Percentiles rank a stretch among this genome's conserved stretches.
Conservation (phyloP, 2,329 filamentous ascomycete species). For the Pestalotiopsis sp. region DNA sequence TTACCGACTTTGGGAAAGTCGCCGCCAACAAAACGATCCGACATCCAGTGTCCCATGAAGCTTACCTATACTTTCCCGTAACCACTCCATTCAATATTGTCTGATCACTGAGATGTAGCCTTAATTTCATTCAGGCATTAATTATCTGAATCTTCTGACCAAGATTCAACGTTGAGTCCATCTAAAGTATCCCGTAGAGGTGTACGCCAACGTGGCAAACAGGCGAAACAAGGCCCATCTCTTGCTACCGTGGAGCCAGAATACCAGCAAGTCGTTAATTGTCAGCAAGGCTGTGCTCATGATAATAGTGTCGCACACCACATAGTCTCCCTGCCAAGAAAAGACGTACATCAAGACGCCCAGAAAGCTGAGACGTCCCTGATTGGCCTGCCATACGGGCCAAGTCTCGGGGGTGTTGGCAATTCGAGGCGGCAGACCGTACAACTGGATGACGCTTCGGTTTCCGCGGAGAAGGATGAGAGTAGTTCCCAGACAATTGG, state of each 20-base stretch:
- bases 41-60: too few species aligned
- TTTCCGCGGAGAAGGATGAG: slow-evolving; percentile 8
- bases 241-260: background rate
- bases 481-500: slow-evolving; percentile 3
- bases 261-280: background rate
- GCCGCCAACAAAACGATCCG: too few species aligned
- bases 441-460: slow-evolving; percentile 13
- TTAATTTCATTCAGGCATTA: too few species aligned
- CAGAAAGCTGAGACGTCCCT: slow-evolving; percentile 19
- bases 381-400: slow-evolving; percentile 28
- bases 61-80: too few species aligned
- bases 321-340: slow-evolving; percentile 15
- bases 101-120: too few species aligned
- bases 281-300: background rate
- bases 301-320: slow-evolving; percentile 12
- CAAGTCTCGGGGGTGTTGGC: slow-evolving; percentile 22
- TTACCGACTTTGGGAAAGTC: too few species aligned
- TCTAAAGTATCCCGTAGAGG: background rate
- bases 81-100: too few species aligned
- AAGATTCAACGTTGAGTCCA: background rate
- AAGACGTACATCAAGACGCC: slow-evolving; percentile 17
- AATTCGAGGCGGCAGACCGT: slow-evolving; percentile 13
- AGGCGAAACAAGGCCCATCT: background rate
- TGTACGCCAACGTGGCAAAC: background rate
- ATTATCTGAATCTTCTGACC: too few species aligned